Percentiles rank a stretch among this genome's conserved stretches.
Conservation (phyloP, 2,329 filamentous ascomycete species). For the Talaromyces sp. region DNA sequence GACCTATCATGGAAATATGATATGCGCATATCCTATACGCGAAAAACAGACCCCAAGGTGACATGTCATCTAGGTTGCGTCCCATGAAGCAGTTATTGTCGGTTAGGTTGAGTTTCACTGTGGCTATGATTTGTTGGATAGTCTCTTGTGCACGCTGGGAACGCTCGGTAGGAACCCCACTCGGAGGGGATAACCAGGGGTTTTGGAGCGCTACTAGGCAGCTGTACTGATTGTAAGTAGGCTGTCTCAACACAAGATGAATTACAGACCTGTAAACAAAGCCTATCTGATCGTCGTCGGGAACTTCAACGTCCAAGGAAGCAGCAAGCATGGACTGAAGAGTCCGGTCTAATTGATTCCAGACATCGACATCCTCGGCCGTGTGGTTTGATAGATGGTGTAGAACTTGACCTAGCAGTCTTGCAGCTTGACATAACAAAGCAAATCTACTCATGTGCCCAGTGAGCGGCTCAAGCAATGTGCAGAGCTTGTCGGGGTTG, state of each 20-base stretch:
- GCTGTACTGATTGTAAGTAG: background rate
- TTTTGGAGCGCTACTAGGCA: slow-evolving; percentile 3
- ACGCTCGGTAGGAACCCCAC: background rate
- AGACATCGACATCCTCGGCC: background rate
- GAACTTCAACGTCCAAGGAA: slow-evolving; percentile 23
- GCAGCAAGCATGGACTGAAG: slow-evolving; percentile 26
- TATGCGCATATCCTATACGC: slow-evolving; percentile 25
- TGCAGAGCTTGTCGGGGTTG: slow-evolving; percentile 19
- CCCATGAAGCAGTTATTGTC: slow-evolving; percentile 24
- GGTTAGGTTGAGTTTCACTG: slow-evolving; percentile 22
- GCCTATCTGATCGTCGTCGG: slow-evolving; percentile 26
- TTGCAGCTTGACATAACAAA: slow-evolving; percentile 21
- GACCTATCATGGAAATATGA: slow-evolving; percentile 12
- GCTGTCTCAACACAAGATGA: background rate
- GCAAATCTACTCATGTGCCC: slow-evolving; percentile 29
- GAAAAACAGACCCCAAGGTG: slow-evolving; percentile 29
- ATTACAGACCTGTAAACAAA: slow-evolving; percentile 28
- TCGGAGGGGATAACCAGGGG: slow-evolving; percentile 4
- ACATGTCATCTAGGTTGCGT: slow-evolving; percentile 24
- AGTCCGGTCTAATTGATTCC: slow-evolving; percentile 26
- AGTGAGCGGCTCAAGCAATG: slow-evolving; percentile 26
- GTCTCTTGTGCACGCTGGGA: background rate
- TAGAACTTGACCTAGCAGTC: slow-evolving; percentile 23
- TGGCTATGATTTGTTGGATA: slow-evolving; percentile 7
- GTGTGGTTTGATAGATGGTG: slow-evolving; percentile 8